phyloP scores from a whole-genome alignment of 1,284 basidiomycete genomes.

The Farysia itapuensis region DNA sequence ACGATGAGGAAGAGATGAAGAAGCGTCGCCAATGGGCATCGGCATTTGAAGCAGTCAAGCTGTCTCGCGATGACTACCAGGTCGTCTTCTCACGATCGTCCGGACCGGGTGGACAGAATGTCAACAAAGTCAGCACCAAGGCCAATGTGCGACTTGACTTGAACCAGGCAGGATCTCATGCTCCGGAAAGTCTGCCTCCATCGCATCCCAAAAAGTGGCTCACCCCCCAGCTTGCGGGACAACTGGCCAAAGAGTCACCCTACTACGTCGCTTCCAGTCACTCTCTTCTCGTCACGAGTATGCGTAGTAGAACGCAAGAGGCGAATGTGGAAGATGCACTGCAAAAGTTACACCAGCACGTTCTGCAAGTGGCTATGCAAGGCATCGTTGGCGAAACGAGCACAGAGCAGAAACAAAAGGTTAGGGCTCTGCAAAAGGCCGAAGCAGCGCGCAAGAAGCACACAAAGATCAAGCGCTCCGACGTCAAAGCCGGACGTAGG shows the following conservation, averaged over 20 bases:
- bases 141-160: conserved; percentile 39
- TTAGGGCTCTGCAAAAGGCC: conserved; percentile 21
- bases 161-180: conserved; percentile 7
- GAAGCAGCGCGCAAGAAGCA: conserved; percentile 30
- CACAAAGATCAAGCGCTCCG: conserved; percentile 32
- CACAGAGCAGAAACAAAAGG: conserved; percentile 15
- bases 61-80: conserved; percentile 21
- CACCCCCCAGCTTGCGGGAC: conserved; percentile 14
- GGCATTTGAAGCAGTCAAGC: conserved; percentile 5
- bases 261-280: conserved; percentile 40
- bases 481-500: conserved; percentile 35
- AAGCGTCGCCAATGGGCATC: conserved; percentile 20
- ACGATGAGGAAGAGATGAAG: conserved; percentile 19
- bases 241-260: conserved; percentile 24
- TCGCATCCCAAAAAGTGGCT: conserved; percentile 32
- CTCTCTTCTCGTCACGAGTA: conserved; percentile 19
- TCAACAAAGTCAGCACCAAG: conserved; percentile 46
- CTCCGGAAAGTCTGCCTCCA: conserved; percentile 10
- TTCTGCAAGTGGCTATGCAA: conserved; percentile 20
- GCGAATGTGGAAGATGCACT: conserved; percentile 34
- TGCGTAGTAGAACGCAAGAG: conserved; percentile 27
- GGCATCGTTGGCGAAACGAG: conserved; percentile 30
- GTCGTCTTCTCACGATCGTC: conserved; percentile 36
- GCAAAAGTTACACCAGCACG: conserved; percentile 30
- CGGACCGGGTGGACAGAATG: conserved; percentile 43